These are phyloP conservation scores for Teunomyces cretensis DNA, from an alignment of 805 yeast genomes.

Conservation along the genomic window DNA sequence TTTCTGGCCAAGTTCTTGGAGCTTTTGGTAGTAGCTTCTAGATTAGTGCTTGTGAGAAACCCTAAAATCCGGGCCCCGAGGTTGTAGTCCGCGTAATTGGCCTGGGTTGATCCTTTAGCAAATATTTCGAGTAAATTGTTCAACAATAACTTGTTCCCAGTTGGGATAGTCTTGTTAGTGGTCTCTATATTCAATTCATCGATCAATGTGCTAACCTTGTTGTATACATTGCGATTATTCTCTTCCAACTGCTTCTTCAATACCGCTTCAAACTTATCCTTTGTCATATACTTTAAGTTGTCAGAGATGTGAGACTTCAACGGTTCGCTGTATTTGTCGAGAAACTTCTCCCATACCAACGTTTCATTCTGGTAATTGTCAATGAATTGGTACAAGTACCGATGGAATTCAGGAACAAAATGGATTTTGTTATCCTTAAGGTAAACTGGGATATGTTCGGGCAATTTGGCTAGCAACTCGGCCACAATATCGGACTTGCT, in stretches of 20 bases:
- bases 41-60: slow-evolving; percentile 31
- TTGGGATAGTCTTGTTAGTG: slow-evolving; percentile 7
- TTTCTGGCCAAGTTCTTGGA: slow-evolving; percentile 23
- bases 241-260: slow-evolving; percentile 20
- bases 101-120: slow-evolving; percentile 33
- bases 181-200: slow-evolving; percentile 21
- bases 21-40: background rate
- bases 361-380: slow-evolving; percentile 22
- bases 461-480: slow-evolving; percentile 22
- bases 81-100: slow-evolving; percentile 41
- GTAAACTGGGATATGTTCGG: slow-evolving; percentile 33
- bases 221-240: slow-evolving; percentile 23
- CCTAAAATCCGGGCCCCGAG: slow-evolving; percentile 42
- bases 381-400: slow-evolving; percentile 31
- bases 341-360: slow-evolving; percentile 24
- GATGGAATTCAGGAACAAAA: slow-evolving; percentile 39
- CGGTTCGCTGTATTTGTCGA: slow-evolving; percentile 18
- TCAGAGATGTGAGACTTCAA: slow-evolving; percentile 10
- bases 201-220: slow-evolving; percentile 23
- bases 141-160: slow-evolving; percentile 22
- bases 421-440: slow-evolving; percentile 34
- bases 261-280: slow-evolving; percentile 21
- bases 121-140: slow-evolving; percentile 30
- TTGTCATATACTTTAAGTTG: slow-evolving; percentile 15
- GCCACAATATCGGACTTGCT: slow-evolving; percentile 16